Evolutionary conservation across 805 yeast species (phyloP), one percentile per base, ranked within the genome.

Genomic region (Starmerella apis): DNA sequence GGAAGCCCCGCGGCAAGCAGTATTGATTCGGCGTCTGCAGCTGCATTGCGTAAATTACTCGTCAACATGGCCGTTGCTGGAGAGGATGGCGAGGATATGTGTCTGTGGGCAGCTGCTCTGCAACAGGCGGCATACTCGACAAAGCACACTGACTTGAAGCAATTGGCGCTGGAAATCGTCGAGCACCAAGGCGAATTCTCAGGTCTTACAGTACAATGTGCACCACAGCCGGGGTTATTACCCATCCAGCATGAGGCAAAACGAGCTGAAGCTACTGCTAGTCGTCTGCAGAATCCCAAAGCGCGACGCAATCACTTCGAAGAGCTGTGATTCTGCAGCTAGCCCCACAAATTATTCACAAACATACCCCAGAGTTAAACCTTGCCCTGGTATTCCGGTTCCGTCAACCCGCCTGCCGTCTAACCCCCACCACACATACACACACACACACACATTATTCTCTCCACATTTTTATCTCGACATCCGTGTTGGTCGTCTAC

Each of bases 61-160:
- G 47, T 42, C 14, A 51, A 53, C 27, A 30, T 55, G 18, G 54
- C 47, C 7, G 46, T 46, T 2, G 32, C 48, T 18, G 53, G 52
- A 22, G 57, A 36, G 14, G 47, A 49, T 13, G 47, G 47, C 35
- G 49, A 50, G 20, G 47, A 30, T 22, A 33, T 57, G 45, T 53
- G 56, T 19, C n/a, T 20, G 11, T 55, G 58, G 58, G 58, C 50
- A 5, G 50, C 38, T 3, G 50, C 54, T 13, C 25, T 53, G 19
- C 47, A 48, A 31, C 52, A 51, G 42, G 52, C 52, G 8, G 46
- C 37, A 19, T 48, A 28, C 24, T 14, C 22, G 20, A 45, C 46
- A 8, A n/a, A 44, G 27, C 30, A 44, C 14, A 18, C 37, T 3
- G 46, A 20, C n/a, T 38, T 53, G 19, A 42, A 25, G 23, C 27